Evolutionary conservation across 805 yeast genomes (phyloP).

Genomic region (Wickerhamomyces strasburgensis): DNA sequence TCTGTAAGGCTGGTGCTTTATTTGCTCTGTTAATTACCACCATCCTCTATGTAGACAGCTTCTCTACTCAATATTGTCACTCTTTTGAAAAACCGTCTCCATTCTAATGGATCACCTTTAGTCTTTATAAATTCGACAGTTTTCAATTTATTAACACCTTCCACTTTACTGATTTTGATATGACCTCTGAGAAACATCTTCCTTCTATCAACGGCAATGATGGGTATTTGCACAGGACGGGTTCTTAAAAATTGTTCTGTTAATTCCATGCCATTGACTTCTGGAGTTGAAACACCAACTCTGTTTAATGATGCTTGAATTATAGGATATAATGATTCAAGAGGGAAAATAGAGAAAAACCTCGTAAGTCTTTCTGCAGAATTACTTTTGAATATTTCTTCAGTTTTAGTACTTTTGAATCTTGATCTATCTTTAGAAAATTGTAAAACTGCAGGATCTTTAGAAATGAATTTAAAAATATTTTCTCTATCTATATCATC

Average conservation of each 20-base stretch:
- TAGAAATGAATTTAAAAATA: conserved; percentile 35
- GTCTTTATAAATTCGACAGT: conserved; percentile 51
- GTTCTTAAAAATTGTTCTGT: conserved; percentile 8
- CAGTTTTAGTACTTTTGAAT: conserved; percentile 26
- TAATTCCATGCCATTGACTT: conserved; percentile 11
- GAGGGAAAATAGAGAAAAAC: conserved; percentile 42
- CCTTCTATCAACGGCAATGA: conserved; percentile 40
- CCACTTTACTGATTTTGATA: conserved; percentile 37
- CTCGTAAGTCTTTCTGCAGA: conserved; percentile 40
- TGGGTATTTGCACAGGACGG: conserved; percentile 16
- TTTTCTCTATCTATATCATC: conserved; percentile 26
- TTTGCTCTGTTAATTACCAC: too few relatives aligned
- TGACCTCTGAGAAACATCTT: conserved; percentile 42
- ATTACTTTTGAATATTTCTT: conserved; percentile 1
- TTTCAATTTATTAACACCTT: conserved; percentile 33
- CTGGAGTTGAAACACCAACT: conserved; percentile 33
- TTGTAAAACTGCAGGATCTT: conserved; percentile 49
- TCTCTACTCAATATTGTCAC: conserved; percentile 54
- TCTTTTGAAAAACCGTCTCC: conserved; percentile 62
- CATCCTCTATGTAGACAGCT: conserved; percentile 40
- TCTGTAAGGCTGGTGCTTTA: too few relatives aligned
- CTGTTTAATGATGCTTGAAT: conserved; percentile 38
- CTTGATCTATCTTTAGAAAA: conserved; percentile 28
- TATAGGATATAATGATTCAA: conserved; percentile 38
- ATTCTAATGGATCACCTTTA: conserved; percentile 67